Base-by-base conservation (phyloP, 1,284 basidiomycete genomes). In the Pascua guehoae region DNA sequence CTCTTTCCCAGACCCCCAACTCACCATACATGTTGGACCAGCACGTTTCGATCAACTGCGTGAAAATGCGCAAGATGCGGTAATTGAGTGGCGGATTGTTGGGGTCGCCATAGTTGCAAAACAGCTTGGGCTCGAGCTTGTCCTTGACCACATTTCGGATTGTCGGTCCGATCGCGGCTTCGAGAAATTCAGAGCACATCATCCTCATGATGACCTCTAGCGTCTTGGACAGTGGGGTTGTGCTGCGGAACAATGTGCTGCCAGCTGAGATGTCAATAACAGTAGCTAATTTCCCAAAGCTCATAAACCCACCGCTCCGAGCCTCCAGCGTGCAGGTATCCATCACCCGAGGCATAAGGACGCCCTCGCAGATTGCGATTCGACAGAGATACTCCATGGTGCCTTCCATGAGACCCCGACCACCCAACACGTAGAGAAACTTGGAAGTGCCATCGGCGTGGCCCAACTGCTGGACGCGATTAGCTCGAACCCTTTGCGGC, bases 151-250 rank as follows among this genome's bases (percentile, higher is more conserved):
- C 52, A 10, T 50, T 45, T 5, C 17, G 40, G 17, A 70, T 57
- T 1, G 70, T 72, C 0, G 65, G 65, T 0, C 64, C 63, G 11
- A 71, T 59, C 0, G 66, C 62, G 2, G 51, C 50, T 17, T 58
- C 44, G 10, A 72, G 53, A 41, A 69, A 69, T 24, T 66, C 63
- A 11, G 37, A 41, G 41, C 68, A 67, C 38, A 65, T 58, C 47
- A 72, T 53, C 9, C 67, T 53, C 64, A 72, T 66, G 8, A 65
- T 40, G 36, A 68, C 52, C 48, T 72, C 68, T 15, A 72, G 60
- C 5, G 61, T 56, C 43, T 66, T 62, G 10, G 68, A 64, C 16
- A 70, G 48, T 1, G 68, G 68, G 9, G 70, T 67, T 36, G 66
- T 68, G 15, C 58, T 61, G 18, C 70, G 51, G 54, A 72, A 70